Conservation (phyloP, 2,329 filamentous ascomycete species). For the Ceratocystis eucalypticola region DNA sequence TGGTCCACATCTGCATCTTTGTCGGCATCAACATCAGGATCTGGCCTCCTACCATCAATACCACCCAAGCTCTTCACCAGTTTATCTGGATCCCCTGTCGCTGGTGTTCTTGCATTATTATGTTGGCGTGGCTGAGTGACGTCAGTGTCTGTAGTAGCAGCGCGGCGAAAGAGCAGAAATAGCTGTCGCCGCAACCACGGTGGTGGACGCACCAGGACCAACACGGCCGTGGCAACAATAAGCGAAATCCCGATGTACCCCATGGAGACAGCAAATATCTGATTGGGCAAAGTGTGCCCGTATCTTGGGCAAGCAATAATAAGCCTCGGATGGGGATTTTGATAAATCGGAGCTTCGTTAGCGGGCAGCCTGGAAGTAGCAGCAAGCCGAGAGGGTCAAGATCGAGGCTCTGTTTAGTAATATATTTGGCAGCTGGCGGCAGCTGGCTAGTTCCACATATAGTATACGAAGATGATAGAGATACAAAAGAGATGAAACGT, state of each 20-base stretch:
- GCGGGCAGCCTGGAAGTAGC: no score
- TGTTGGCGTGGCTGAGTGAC: not conserved
- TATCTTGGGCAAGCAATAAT: no score
- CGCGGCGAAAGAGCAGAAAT: conserved; percentile 24
- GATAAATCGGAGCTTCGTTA: no score
- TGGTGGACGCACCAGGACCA: conserved; percentile 41
- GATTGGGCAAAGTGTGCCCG: not conserved
- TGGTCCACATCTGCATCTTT: conserved; percentile 29
- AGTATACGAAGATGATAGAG: not conserved
- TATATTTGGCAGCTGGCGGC: not conserved
- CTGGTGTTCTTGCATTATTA: no score
- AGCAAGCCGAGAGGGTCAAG: no score
- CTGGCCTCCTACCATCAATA: no score
- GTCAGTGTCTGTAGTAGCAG: not conserved
- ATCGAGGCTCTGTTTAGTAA: no score
- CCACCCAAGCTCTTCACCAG: no score
- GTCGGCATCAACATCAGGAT: not conserved
- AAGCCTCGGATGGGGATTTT: not conserved
- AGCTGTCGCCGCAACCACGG: conserved; percentile 32
- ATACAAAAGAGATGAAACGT: not conserved
- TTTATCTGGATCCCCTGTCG: no score
- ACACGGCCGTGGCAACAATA: conserved; percentile 46
- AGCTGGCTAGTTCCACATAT: not conserved
- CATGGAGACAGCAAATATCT: conserved; percentile 29
- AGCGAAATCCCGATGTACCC: conserved; percentile 47